Base-by-base conservation (phyloP, 2,329 filamentous ascomycete genomes). In the Dryadomyces quercus-mongolicae region DNA sequence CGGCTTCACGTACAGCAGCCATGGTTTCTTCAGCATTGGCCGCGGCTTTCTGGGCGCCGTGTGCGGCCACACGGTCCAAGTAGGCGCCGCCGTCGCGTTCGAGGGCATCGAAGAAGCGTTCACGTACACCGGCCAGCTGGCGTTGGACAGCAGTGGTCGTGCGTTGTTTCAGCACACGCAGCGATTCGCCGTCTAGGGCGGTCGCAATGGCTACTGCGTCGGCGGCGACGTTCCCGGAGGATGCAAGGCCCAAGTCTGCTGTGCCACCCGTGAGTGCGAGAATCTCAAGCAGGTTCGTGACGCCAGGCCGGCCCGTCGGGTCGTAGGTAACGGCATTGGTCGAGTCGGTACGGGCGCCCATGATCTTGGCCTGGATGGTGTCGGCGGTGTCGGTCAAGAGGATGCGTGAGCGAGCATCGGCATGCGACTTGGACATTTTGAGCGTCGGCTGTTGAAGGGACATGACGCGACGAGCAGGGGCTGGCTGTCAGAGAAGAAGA, bases 371-470 rank as follows among this genome's bases (percentile, higher is more conserved):
- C 20, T 71, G 68, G 57, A 97, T 91, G 3, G 75, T 71, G 0
- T 77, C 70, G 0, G 78, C 71, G 0, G 74, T 68, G 62, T 96
- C 88, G 2, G 85, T 95, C 57, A 98, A 81, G 13, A 93, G 71
- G 61, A 98, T 94, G 18, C 89, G 80, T 8, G 89, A 94, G 51
- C 78, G 79, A 2, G 78, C 74, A 60, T 86, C 80, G 0, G 75
- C 65, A 62, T 89, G 78, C 0, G 90, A 95, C 69, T 98, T 98
- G 54, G 90, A 95, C 93, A 98, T 98, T 67, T 98, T 98, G 52
- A 80, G 74, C 0, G 68, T 71, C 0, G 93, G 92, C 12, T 88
- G 74, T 52, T 80, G 82, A 21, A 98, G 79, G 18, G 90, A 95
- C 91, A 96, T 97, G 58, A 98, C 78, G 57, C 92, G 82, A 62